Evolutionary conservation across 805 yeast genomes (phyloP), one percentile per base, ranked within the genome.

Genomic region (Candida boleticola): DNA sequence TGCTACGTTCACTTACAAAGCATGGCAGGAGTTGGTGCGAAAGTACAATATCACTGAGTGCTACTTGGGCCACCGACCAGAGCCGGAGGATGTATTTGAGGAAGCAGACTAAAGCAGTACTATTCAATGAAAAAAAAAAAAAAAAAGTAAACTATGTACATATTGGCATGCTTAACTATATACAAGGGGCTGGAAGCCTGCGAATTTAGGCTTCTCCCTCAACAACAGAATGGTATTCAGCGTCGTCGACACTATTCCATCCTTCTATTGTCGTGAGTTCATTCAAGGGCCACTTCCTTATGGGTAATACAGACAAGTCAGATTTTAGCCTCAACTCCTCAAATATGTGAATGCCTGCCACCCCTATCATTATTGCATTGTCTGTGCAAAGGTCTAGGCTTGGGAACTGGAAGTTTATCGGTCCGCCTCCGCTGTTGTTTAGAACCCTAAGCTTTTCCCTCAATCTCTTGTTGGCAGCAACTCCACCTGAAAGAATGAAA

Each of bases 331-430:
- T 58, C 4, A 76, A 73, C 14, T 58, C 51, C 57, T 89, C 96
- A 56, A 67, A 84, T 16, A 90, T 63, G 58, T 92, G 97, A 6
- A 92, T 87, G 0, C 97, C 99, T 0, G 98, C 96, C 82, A 95
- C 88, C 1, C 97, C 99, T 40, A 93, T 93, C 99, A 93, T 93
- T 2, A 89, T 79, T 0, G 97, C 96, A 60, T 93, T 93, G 56
- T 93, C 99, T 0, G 97, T 89, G 57, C 99, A 93, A 45, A 89
- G 66, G 1, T 73, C 63, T 2, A 81, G 67, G 17, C 78, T 80
- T 0, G 97, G 96, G 52, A 81, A 88, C 49, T 78, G 77, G 36
- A 82, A 78, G 1, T 57, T 51, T 5, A 39, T 22, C 22, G 18
- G 31, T 4, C 33, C 33, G 13, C 45, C 39, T 21, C 40, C 30